phyloP scores from a whole-genome alignment of 2,329 filamentous ascomycete genomes.

The Xylaria sp. region DNA sequence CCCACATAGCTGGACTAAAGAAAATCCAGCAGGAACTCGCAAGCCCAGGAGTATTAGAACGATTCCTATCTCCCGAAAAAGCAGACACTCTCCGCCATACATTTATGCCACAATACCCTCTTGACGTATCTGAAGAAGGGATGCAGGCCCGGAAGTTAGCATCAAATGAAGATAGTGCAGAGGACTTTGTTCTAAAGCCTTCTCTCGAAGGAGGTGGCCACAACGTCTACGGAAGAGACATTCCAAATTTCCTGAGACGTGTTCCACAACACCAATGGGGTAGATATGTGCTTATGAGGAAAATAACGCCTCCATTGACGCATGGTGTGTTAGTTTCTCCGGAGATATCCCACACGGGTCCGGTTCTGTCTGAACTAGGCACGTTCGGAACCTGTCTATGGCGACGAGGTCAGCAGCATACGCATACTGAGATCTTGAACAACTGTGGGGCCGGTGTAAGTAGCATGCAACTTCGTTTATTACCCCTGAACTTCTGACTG shows the following conservation, averaged over 20 bases:
- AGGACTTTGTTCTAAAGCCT: slow-evolving; percentile 45
- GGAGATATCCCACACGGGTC: slow-evolving; percentile 37
- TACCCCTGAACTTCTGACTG: too few species aligned
- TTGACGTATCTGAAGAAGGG: slow-evolving; percentile 39
- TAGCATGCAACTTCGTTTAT: background rate
- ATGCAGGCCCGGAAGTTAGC: slow-evolving; percentile 32
- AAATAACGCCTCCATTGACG: slow-evolving; percentile 39
- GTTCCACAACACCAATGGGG: slow-evolving; percentile 34
- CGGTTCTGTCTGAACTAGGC: slow-evolving; percentile 47
- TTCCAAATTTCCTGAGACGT: slow-evolving; percentile 38
- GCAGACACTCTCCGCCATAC: slow-evolving; percentile 36
- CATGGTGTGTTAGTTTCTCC: slow-evolving; percentile 40
- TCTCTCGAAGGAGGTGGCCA: slow-evolving; percentile 48
- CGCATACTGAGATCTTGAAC: slow-evolving; percentile 33
- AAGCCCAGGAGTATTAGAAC: slow-evolving; percentile 36
- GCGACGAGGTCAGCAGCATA: slow-evolving; percentile 20
- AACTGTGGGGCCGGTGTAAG: slow-evolving; percentile 36
- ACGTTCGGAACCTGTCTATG: slow-evolving; percentile 46
- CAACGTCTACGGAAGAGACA: slow-evolving; percentile 43
- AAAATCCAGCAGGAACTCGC: slow-evolving; percentile 46
- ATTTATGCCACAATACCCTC: slow-evolving; percentile 41
- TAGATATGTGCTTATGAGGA: slow-evolving; percentile 45
- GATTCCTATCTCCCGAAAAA: slow-evolving; percentile 37
- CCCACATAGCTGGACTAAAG: slow-evolving; percentile 47
- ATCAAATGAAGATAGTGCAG: slow-evolving; percentile 24